These are phyloP conservation scores for Dittrichia graveolens DNA, from an alignment of 129 eudicot species.

Conservation along the genomic window DNA sequence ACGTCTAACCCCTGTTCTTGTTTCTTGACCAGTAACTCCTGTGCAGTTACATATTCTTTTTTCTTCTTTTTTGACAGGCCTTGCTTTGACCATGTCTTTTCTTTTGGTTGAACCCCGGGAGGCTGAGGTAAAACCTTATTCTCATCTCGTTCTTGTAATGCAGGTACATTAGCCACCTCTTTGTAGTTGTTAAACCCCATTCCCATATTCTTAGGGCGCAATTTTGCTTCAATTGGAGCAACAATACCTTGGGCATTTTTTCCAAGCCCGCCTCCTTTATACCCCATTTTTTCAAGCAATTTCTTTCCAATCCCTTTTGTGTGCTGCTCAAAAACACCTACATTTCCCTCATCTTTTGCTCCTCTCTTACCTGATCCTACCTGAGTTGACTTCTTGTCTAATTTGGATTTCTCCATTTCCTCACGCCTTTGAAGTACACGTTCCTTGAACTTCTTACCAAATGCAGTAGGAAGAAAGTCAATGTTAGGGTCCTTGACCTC, in stretches of 20 bases:
- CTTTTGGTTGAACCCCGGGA: slow-evolving; percentile 17
- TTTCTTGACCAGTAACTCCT: slow-evolving; percentile 67
- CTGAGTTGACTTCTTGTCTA: slow-evolving; percentile 39
- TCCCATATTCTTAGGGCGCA: slow-evolving; percentile 58
- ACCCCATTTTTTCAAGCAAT: slow-evolving; percentile 86
- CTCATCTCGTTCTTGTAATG: slow-evolving; percentile 52
- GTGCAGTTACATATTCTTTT: slow-evolving; percentile 64
- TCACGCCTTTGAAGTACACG: slow-evolving; percentile 70
- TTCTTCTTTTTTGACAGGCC: slow-evolving; percentile 47
- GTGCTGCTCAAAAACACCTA: slow-evolving; percentile 65
- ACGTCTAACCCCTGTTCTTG: slow-evolving; percentile 72
- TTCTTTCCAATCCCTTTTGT: slow-evolving; percentile 77
- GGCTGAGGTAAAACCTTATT: slow-evolving; percentile 30
- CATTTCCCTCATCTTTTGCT: slow-evolving; percentile 39
- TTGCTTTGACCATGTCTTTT: slow-evolving; percentile 44
- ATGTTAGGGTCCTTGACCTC: slow-evolving; percentile 30
- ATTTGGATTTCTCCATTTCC: slow-evolving; percentile 51
- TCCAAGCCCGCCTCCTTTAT: slow-evolving; percentile 86
- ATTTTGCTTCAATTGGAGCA: slow-evolving; percentile 53
- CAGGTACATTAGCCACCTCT: slow-evolving; percentile 40
- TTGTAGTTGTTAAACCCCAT: slow-evolving; percentile 50
- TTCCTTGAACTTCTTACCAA: slow-evolving; percentile 69
- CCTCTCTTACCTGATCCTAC: slow-evolving; percentile 39
- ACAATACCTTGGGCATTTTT: slow-evolving; percentile 76
- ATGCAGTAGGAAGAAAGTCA: slow-evolving; percentile 63